Evolutionary conservation across 2,329 filamentous ascomycete species (phyloP).

Genomic region (Neonectria faginata): DNA sequence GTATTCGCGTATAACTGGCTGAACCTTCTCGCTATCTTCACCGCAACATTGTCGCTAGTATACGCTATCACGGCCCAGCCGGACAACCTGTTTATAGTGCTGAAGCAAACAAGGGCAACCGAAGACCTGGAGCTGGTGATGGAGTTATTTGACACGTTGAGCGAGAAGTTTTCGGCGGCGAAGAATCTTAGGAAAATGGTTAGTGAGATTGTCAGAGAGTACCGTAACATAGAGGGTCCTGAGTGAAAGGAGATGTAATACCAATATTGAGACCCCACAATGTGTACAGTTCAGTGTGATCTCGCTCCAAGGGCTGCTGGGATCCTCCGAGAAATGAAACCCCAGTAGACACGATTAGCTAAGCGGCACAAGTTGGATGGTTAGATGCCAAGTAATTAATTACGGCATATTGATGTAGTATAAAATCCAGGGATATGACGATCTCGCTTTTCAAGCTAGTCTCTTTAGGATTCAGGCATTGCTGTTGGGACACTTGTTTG

Average conservation of each 20-base stretch:
- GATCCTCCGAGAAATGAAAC: no score
- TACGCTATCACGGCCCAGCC: conserved; percentile 57
- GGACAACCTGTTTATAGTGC: conserved; percentile 43
- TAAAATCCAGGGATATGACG: no score
- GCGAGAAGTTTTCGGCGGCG: conserved; percentile 48
- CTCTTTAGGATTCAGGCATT: no score
- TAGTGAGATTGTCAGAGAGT: conserved; percentile 40
- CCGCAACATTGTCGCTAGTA: conserved; percentile 55
- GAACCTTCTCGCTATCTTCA: conserved; percentile 56
- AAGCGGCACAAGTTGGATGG: no score
- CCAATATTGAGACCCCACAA: background rate
- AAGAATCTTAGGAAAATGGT: conserved; percentile 46
- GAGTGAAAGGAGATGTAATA: background rate
- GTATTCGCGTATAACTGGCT: conserved; percentile 58
- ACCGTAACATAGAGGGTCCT: conserved; percentile 17
- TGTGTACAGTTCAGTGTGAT: no score
- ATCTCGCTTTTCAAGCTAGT: no score
- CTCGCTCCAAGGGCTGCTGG: no score
- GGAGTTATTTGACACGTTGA: conserved; percentile 48
- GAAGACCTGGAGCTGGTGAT: conserved; percentile 48
- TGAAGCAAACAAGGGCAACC: conserved; percentile 46
- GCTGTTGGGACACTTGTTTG: no score
- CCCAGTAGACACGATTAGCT: no score
- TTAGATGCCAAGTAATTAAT: no score
- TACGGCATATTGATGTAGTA: no score